A percentile compares a stretch with the other conserved stretches of the same genome.
Evolutionary conservation across 768 basidiomycete species (phyloP).

Genomic region (Leccinum aurantiacum): DNA sequence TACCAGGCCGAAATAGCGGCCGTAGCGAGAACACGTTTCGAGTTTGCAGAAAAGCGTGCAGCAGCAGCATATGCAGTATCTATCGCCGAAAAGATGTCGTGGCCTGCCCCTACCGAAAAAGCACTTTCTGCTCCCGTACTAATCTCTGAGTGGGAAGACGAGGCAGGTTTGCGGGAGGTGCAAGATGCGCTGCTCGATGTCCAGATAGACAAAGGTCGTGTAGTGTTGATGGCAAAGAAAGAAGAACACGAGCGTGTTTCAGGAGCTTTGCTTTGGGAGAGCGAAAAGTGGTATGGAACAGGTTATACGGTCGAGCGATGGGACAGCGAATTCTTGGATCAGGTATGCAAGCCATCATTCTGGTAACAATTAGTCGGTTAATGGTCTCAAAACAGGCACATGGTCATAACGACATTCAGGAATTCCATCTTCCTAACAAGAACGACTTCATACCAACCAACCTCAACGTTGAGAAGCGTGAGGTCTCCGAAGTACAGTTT

Average conservation of each 20-base stretch:
- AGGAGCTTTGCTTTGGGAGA: conserved; percentile 57
- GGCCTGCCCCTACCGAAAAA: conserved; percentile 79
- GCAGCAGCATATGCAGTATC: conserved; percentile 79
- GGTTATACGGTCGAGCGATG: conserved; percentile 75
- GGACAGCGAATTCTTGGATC: conserved; percentile 57
- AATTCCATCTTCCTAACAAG: conserved; percentile 75
- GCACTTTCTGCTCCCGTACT: conserved; percentile 70
- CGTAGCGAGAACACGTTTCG: conserved; percentile 74
- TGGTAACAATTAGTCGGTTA: not conserved
- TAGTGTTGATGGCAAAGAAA: conserved; percentile 77
- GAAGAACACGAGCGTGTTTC: conserved; percentile 56
- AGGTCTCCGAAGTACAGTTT: conserved; percentile 55
- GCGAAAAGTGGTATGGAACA: conserved; percentile 93
- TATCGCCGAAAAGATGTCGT: conserved; percentile 71
- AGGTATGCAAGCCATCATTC: conserved; percentile 36
- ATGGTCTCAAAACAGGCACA: conserved; percentile 49
- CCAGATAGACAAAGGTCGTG: conserved; percentile 57
- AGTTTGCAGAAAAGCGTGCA: conserved; percentile 80
- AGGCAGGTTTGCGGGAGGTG: conserved; percentile 50
- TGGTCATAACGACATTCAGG: conserved; percentile 59
- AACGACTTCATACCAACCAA: conserved; percentile 92
- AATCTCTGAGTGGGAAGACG: conserved; percentile 70
- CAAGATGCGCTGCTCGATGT: conserved; percentile 61
- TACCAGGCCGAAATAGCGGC: conserved; percentile 75
- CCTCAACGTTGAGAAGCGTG: conserved; percentile 77